Evolutionary conservation across 2,329 filamentous ascomycete genomes (phyloP).

Genomic region (Ceratocystis harringtonii): DNA sequence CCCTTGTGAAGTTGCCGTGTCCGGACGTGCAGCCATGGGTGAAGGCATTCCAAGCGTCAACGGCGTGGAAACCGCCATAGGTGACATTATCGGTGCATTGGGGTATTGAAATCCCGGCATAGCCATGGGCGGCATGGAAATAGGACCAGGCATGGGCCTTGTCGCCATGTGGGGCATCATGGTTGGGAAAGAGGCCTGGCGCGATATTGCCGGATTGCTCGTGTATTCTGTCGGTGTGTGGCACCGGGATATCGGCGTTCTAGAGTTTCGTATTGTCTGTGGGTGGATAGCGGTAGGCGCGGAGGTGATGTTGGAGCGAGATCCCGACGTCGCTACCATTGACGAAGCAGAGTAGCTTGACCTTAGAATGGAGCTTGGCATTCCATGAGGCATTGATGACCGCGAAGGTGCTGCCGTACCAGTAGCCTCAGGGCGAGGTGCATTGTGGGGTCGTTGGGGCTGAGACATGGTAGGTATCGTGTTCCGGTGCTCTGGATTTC

Average conservation of each 20-base stretch:
- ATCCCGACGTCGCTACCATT: neutral
- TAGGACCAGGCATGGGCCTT: neutral
- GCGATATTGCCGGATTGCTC: neutral
- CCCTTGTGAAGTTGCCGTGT: neutral
- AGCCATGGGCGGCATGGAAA: neutral
- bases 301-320: neutral
- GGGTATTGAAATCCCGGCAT: neutral
- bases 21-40: neutral
- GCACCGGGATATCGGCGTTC: neutral
- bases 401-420: neutral
- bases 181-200: neutral
- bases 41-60: neutral
- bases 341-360: neutral
- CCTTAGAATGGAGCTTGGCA: neutral
- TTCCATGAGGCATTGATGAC: neutral
- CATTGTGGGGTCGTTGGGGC: neutral
- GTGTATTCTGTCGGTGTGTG: neutral
- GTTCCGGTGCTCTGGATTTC: constrained; percentile 1
- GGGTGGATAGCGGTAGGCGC: neutral
- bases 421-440: neutral
- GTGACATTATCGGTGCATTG: neutral
- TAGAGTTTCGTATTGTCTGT: neutral
- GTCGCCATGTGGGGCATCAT: neutral
- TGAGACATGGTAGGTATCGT: neutral
- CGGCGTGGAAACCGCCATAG: neutral